Conservation (phyloP, 306 rosid genomes). For the Casuarina cunninghamiana region DNA sequence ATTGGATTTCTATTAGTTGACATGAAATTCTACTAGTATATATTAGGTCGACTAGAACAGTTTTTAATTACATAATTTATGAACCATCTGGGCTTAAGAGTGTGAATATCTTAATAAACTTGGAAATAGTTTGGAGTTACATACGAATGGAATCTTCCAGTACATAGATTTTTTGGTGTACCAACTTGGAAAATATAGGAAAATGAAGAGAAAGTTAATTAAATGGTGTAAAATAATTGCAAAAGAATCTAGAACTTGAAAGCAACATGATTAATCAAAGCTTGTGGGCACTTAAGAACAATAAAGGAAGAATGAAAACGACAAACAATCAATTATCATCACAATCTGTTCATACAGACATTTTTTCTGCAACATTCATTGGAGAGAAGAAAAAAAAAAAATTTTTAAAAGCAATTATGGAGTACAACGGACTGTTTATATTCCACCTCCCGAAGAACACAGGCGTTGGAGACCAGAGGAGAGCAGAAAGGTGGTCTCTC, state of each 20-base stretch:
- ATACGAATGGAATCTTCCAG: too few relatives aligned
- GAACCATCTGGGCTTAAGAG: too few relatives aligned
- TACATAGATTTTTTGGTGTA: background rate
- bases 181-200: background rate
- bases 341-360: background rate
- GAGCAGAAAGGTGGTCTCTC: slow-evolving; percentile 29
- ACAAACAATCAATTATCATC: slow-evolving; percentile 6
- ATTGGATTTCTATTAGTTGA: too few relatives aligned
- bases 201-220: background rate
- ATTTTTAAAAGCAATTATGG: background rate
- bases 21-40: too few relatives aligned
- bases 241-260: slow-evolving; percentile 15
- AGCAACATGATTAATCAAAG: background rate
- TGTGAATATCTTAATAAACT: too few relatives aligned
- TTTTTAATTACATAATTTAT: too few relatives aligned
- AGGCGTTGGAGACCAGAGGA: slow-evolving; percentile 34
- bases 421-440: background rate
- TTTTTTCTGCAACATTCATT: background rate
- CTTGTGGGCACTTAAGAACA: background rate
- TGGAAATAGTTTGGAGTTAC: too few relatives aligned
- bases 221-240: background rate
- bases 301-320: slow-evolving; percentile 16
- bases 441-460: slow-evolving; percentile 8
- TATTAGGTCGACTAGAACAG: too few relatives aligned
- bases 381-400: background rate